Evolutionary conservation across 2,329 filamentous ascomycete genomes (phyloP).

Genomic region (Alternaria incomplexa): DNA sequence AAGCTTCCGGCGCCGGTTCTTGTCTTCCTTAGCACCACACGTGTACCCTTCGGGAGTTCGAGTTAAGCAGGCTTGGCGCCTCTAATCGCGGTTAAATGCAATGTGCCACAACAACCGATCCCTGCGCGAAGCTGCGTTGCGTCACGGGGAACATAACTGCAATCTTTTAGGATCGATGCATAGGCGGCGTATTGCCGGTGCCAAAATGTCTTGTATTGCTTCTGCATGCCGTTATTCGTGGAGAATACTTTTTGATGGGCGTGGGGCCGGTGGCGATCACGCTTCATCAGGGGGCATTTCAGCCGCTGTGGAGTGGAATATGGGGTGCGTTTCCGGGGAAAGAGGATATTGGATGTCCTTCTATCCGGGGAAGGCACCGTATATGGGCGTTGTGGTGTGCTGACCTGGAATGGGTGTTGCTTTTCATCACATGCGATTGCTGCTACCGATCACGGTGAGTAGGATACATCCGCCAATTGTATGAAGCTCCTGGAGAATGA

Average conservation of each 20-base stretch:
- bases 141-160: not conserved
- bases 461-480: too few species aligned
- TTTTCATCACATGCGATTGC: not conserved
- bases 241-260: constrained; percentile 1
- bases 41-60: not conserved
- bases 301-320: not conserved
- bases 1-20: constrained; percentile 26
- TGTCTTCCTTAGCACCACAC: constrained; percentile 10
- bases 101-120: constrained; percentile 5
- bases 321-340: not conserved
- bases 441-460: not conserved
- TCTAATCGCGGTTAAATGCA: constrained; percentile 8
- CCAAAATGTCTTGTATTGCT: not conserved
- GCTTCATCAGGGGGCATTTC: not conserved
- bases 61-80: not conserved
- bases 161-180: not conserved
- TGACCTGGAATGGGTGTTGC: not conserved
- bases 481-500: not conserved
- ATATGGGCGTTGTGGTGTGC: not conserved
- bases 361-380: not conserved
- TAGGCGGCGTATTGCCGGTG: not conserved
- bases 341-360: not conserved
- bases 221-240: not conserved
- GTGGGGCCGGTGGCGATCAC: not conserved
- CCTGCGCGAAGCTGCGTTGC: not conserved